Base-by-base conservation (phyloP, 352 stramenopile species). In the Phytophthora parvispora region DNA sequence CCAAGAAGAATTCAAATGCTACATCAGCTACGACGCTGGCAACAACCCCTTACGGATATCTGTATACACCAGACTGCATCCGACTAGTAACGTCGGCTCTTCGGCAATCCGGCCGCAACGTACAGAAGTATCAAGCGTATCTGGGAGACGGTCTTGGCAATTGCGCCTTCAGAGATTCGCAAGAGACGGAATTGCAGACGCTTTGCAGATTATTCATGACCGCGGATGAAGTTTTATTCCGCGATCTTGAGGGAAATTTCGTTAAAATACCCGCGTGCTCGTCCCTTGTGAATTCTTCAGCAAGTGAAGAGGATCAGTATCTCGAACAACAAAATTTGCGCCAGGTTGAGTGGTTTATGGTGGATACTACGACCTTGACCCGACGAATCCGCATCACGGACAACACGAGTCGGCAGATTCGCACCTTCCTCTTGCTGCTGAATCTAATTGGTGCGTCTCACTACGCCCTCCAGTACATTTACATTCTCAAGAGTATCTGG, bases 341-440 rank as follows among this genome's bases (percentile, higher is more conserved):
- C 2, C 70, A 82, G 49, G 65, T 78, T 16, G 65, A 80, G 34
- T 78, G 62, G 64, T 81, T 80, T 34, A 43, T 79, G 25, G 56
- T 77, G 34, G 70, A 78, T 31, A 74, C 63, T 15, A 73, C 51
- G n/a, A 31, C 38, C 0, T n/a, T 76, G 8, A 58, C 28, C 0
- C 50, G 72, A 16, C 66, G 60, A 45, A 74, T 80, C 32, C 76
- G 66, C 22, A 80, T 84, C 34, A 70, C 57, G n/a, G 73, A 84
- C 57, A 81, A 81, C 51, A 81, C 74, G n/a, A 81, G 69, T 67
- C 74, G 74, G 4, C 69, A 78, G 24, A 75, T 81, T 8, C 74
- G 69, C 1, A 81, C 74, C 4, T 78, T 73, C 16, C 15, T 81
- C 13, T 42, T 84, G 0, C 52, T 81, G 28, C 57, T 84, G n/a